Evolutionary conservation across 352 stramenopile species (phyloP).

Genomic region (Phytophthora cajani): DNA sequence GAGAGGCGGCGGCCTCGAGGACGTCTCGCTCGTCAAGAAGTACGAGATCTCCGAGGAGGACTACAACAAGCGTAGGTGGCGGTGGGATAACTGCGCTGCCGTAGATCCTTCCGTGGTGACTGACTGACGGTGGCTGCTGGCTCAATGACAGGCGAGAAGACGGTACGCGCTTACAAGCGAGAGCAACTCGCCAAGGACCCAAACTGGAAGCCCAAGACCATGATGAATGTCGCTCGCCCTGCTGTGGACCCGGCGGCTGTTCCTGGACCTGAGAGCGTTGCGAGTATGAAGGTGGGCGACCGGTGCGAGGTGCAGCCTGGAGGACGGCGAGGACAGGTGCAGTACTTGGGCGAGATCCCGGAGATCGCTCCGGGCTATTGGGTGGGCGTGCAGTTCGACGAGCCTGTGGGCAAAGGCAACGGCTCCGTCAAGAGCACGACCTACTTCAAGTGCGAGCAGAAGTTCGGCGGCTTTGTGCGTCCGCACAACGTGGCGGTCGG

Average conservation of each 20-base stretch:
- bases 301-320: slow-evolving; percentile 98
- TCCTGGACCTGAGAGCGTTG: slow-evolving; percentile 75
- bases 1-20: slow-evolving; percentile 94
- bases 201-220: slow-evolving; percentile 93
- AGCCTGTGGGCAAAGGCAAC: slow-evolving; percentile 94
- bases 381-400: slow-evolving; percentile 97
- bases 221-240: slow-evolving; percentile 58
- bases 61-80: slow-evolving; percentile 95
- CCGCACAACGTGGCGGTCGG: slow-evolving; percentile 94
- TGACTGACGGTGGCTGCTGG: slow-evolving; percentile 6
- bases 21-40: slow-evolving; percentile 97
- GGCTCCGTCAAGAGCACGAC: slow-evolving; percentile 91
- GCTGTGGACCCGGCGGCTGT: slow-evolving; percentile 46
- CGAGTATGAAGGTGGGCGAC: slow-evolving; percentile 89
- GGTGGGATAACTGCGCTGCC: not conserved
- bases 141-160: slow-evolving; percentile 89
- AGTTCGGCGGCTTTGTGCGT: slow-evolving; percentile 95
- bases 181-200: slow-evolving; percentile 96
- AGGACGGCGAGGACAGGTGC: slow-evolving; percentile 91
- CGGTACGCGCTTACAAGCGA: slow-evolving; percentile 96
- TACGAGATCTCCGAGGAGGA: slow-evolving; percentile 98
- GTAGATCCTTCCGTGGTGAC: not conserved
- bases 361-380: slow-evolving; percentile 92
- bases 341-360: slow-evolving; percentile 93
- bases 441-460: slow-evolving; percentile 94